Evolutionary conservation across 805 yeast species (phyloP).

Genomic region (Saccharomycopsis javanensis): DNA sequence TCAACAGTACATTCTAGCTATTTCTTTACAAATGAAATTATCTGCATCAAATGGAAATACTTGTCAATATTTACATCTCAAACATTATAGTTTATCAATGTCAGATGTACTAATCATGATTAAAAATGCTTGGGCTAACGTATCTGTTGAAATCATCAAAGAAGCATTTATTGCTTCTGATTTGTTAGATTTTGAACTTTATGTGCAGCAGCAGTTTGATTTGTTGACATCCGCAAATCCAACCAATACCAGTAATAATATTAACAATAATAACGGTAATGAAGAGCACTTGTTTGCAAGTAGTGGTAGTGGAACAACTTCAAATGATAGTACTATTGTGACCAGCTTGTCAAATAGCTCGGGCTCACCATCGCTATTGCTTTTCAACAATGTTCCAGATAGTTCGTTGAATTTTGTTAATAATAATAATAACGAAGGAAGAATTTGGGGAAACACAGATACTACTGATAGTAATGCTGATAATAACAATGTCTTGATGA

Average conservation of each 20-base stretch:
- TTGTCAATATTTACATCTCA: slow-evolving; percentile 22
- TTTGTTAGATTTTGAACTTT: slow-evolving; percentile 13
- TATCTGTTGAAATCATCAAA: slow-evolving; percentile 30
- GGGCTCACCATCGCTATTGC: neutral
- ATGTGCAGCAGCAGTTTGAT: slow-evolving; percentile 10
- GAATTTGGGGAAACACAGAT: slow-evolving; percentile 19
- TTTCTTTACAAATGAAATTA: slow-evolving; percentile 20
- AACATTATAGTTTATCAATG: slow-evolving; percentile 40
- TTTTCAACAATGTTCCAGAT: neutral
- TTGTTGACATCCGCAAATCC: neutral
- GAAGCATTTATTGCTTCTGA: slow-evolving; percentile 19
- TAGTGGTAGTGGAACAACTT: neutral
- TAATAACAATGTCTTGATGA: neutral
- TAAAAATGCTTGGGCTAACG: slow-evolving; percentile 44
- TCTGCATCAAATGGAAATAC: slow-evolving; percentile 11
- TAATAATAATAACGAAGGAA: neutral
- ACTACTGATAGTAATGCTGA: slow-evolving; percentile 21
- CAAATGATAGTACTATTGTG: neutral
- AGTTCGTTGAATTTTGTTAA: neutral
- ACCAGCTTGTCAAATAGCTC: neutral
- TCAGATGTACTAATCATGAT: slow-evolving; percentile 50
- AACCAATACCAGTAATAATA: neutral
- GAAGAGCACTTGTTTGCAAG: neutral
- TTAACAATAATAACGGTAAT: neutral
- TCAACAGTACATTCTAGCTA: slow-evolving; percentile 37